A percentile compares a stretch with the other conserved stretches of the same genome.
These are phyloP conservation scores for Penicillium parvum DNA, from an alignment of 495 filamentous ascomycete genomes.

Conservation along the genomic window DNA sequence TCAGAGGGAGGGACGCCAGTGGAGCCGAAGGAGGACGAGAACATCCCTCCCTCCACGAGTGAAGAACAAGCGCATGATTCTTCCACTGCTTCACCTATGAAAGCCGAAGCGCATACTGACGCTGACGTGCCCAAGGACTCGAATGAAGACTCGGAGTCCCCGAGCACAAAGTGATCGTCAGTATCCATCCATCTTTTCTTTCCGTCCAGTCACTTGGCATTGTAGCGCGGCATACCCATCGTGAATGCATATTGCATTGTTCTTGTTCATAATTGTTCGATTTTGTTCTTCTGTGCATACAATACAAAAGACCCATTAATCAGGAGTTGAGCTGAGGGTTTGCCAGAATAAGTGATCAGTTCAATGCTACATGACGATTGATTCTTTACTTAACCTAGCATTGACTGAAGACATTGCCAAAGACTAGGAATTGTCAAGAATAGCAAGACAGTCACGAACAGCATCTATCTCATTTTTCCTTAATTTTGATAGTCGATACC, in stretches of 20 bases:
- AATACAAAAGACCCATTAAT: no score
- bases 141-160: not conserved
- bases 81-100: constrained; percentile 1
- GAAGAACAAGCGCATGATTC: no score
- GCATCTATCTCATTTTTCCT: no score
- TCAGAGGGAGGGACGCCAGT: constrained; percentile 11
- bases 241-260: constrained; percentile 1
- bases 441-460: no score
- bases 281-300: not conserved
- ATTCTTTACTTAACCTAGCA: no score
- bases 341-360: no score
- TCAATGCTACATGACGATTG: no score
- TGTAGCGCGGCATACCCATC: constrained; percentile 13
- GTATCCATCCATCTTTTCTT: not conserved
- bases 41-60: not conserved
- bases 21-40: constrained; percentile 7
- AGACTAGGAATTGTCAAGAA: no score
- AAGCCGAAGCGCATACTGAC: not conserved
- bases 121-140: not conserved
- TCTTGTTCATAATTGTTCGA: not conserved
- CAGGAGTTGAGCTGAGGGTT: no score
- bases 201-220: constrained; percentile 4
- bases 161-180: not conserved
- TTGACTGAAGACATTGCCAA: no score
- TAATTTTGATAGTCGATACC: no score